A percentile compares a stretch with the other conserved stretches of the same genome.
Conservation (phyloP, 2,329 filamentous ascomycete genomes). For the Pseudogymnoascus sp. region DNA sequence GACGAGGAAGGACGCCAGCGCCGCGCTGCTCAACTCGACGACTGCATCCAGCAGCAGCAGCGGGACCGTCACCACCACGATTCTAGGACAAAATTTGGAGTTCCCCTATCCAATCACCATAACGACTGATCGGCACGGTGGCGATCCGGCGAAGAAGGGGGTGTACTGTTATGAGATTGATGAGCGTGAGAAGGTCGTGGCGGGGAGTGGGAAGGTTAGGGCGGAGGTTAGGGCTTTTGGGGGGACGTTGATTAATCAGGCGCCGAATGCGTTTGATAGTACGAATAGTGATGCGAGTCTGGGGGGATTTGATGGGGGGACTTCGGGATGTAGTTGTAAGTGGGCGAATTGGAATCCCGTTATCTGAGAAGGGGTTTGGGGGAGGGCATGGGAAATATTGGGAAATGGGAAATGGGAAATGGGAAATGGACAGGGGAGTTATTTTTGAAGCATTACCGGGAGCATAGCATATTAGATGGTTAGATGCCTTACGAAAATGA, state of each 20-base stretch:
- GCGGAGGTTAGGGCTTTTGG: slow-evolving; percentile 43
- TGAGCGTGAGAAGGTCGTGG: slow-evolving; percentile 39
- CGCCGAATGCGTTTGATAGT: slow-evolving; percentile 27
- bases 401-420: not conserved
- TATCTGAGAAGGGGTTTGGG: not conserved
- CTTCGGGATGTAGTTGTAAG: slow-evolving; percentile 54
- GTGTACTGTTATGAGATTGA: slow-evolving; percentile 48
- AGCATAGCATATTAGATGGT: not conserved
- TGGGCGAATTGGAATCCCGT: slow-evolving; percentile 44
- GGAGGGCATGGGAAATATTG: not conserved
- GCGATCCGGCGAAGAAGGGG: slow-evolving; percentile 44
- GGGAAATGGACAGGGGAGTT: not conserved
- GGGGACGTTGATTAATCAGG: slow-evolving; percentile 47
- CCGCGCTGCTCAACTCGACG: slow-evolving; percentile 33
- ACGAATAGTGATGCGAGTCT: slow-evolving; percentile 37
- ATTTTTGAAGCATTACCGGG: not conserved
- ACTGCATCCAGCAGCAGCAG: slow-evolving; percentile 11
- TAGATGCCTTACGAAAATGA: slow-evolving; percentile 4
- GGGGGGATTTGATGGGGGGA: slow-evolving; percentile 57
- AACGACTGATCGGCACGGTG: slow-evolving; percentile 56
- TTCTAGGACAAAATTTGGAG: slow-evolving; percentile 36
- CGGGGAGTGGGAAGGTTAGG: slow-evolving; percentile 38
- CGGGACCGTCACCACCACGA: slow-evolving; percentile 22
- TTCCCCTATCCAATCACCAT: slow-evolving; percentile 60
- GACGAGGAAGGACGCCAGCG: slow-evolving; percentile 45